Conservation (phyloP, 805 yeast genomes). For the Barnettozyma vustinii region DNA sequence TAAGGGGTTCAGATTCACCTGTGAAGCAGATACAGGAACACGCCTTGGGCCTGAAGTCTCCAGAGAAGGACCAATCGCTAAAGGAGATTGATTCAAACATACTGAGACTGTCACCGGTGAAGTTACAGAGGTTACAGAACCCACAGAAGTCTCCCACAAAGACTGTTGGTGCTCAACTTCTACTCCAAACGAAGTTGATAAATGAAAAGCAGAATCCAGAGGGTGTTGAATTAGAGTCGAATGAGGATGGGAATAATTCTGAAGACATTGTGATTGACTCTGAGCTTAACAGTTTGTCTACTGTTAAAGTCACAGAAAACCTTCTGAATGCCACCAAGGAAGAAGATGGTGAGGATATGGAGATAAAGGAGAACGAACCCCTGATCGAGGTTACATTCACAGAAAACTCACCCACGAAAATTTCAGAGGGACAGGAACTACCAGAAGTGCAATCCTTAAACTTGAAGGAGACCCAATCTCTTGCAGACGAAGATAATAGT, state of each 20-base stretch:
- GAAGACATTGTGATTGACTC: background rate
- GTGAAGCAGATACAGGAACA: slow-evolving; percentile 20
- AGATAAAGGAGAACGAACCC: background rate
- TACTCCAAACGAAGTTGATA: background rate
- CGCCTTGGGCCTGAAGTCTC: slow-evolving; percentile 18
- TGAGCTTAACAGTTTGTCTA: background rate
- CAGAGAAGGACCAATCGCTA: slow-evolving; percentile 6
- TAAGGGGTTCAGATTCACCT: slow-evolving; percentile 25
- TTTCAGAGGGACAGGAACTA: background rate
- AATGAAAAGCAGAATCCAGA: background rate
- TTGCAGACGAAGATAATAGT: background rate
- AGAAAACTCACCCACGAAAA: background rate
- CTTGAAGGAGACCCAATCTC: background rate
- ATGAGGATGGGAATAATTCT: background rate
- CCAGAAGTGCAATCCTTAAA: background rate
- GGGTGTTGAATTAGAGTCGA: background rate
- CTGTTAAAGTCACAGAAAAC: background rate
- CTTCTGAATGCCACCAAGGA: background rate
- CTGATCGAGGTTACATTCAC: background rate
- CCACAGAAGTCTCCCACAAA: slow-evolving; percentile 3
- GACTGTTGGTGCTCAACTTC: background rate
- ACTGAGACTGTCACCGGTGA: slow-evolving; percentile 20
- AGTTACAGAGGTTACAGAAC: slow-evolving; percentile 9
- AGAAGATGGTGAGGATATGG: background rate
- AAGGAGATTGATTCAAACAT: slow-evolving; percentile 16